phyloP scores from a whole-genome alignment of 306 rosid genomes.

The Boehmeria nivea region DNA sequence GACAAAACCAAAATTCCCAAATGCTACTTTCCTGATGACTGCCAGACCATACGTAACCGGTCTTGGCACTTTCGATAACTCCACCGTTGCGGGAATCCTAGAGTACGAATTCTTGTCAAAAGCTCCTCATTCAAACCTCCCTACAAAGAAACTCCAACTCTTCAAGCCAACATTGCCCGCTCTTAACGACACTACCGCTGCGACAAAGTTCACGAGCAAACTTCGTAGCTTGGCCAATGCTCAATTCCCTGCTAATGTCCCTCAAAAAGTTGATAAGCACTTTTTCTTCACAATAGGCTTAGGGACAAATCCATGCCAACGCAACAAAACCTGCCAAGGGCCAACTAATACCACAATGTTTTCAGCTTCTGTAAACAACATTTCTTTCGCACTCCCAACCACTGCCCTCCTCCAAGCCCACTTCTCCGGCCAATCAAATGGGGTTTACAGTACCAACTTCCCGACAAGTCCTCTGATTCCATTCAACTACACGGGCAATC shows the following conservation, averaged over 20 bases:
- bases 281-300: slow-evolving; percentile 65
- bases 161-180: slow-evolving; percentile 44
- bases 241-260: slow-evolving; percentile 53
- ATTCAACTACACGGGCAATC: slow-evolving; percentile 50
- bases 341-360: slow-evolving; percentile 56
- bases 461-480: slow-evolving; percentile 35
- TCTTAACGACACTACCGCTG: slow-evolving; percentile 57
- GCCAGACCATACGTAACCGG: slow-evolving; percentile 54
- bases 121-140: slow-evolving; percentile 9
- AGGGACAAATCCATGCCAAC: slow-evolving; percentile 48
- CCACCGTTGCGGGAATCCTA: slow-evolving; percentile 54
- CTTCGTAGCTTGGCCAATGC: slow-evolving; percentile 47
- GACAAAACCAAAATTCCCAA: slow-evolving; percentile 43
- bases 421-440: slow-evolving; percentile 37
- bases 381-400: slow-evolving; percentile 45
- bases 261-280: slow-evolving; percentile 41
- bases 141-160: slow-evolving; percentile 32
- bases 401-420: slow-evolving; percentile 59
- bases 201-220: slow-evolving; percentile 34
- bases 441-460: slow-evolving; percentile 36
- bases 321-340: slow-evolving; percentile 52
- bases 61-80: slow-evolving; percentile 65
- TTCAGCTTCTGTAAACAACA: slow-evolving; percentile 60
- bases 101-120: slow-evolving; percentile 36
- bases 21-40: slow-evolving; percentile 54